phyloP scores from a whole-genome alignment of 805 yeast genomes.

The Dipodascus geniculatus region DNA sequence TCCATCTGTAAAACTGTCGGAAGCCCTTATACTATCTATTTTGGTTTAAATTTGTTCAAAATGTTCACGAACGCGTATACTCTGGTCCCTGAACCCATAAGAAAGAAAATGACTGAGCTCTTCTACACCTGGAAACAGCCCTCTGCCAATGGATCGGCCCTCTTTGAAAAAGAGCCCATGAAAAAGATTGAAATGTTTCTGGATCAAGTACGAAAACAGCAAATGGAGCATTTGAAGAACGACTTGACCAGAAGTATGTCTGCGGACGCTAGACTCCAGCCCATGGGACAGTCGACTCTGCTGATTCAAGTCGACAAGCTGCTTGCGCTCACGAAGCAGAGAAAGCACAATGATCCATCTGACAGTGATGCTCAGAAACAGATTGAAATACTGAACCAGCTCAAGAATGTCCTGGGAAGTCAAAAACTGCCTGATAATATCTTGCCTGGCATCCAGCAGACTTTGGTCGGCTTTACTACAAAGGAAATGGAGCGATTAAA shows the following conservation, averaged over 20 bases:
- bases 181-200: constrained; percentile 66
- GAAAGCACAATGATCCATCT: constrained; percentile 14
- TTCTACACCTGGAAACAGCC: constrained; percentile 81
- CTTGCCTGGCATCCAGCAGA: constrained; percentile 21
- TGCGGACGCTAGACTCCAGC: constrained; percentile 10
- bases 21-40: constrained; percentile 71
- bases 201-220: constrained; percentile 10
- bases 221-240: constrained; percentile 13
- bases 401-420: constrained; percentile 20
- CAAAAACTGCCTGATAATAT: constrained; percentile 19
- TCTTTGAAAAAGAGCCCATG: constrained; percentile 63
- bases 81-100: constrained; percentile 62
- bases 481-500: constrained; percentile 21
- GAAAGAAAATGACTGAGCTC: constrained; percentile 62
- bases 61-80: constrained; percentile 68
- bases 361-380: constrained; percentile 23
- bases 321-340: constrained; percentile 15
- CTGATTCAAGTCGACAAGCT: constrained; percentile 22
- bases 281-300: constrained; percentile 17
- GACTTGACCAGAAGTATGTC: constrained; percentile 18
- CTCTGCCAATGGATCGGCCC: constrained; percentile 43
- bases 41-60: constrained; percentile 58
- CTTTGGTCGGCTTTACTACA: constrained; percentile 18
- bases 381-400: constrained; percentile 19
- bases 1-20: constrained; percentile 89